Evolutionary conservation across 352 stramenopile genomes (phyloP), one percentile per base, ranked within the genome.

Genomic region (Globisporangium nunn): DNA sequence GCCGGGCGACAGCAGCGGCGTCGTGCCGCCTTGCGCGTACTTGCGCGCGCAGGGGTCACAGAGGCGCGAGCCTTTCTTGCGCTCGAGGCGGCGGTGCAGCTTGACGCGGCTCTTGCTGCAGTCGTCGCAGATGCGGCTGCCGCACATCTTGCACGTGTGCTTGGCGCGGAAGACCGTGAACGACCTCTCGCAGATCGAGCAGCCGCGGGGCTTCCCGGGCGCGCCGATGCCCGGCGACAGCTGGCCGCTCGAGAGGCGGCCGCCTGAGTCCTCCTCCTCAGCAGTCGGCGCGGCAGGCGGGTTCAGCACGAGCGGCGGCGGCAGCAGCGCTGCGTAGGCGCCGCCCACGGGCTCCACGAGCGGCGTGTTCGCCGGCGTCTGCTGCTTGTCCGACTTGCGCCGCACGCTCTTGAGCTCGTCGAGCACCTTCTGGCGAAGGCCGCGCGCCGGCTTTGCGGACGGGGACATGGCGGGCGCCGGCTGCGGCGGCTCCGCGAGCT

Each of bases 71-170:
- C 83, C 81, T 48, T 82, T 83, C 50, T 87, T 85, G 28, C 81
- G 68, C 64, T 91, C 81, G 0, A 87, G 63, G 4, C 78, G 63
- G 14, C 75, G 71, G 54, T 92, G 69, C 12, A 88, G 69, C 62
- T 90, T 89, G 55, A 88, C 74, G 37, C 83, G 64, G 64, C 82
- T 93, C 68, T 89, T 87, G 61, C 78, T 90, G 66, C 83, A 93
- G 69, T 90, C 78, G 52, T 93, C 82, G 56, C 83, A 93, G 50
- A 91, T 82, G 59, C 85, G 84, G 45, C 74, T 67, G 39, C 63
- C 53, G 56, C 83, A 93, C 4, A 87, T 58, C 62, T 87, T 86
- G 59, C 83, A 93, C 59, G 81, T 89, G 59, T 93, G 83, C 63
- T 91, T 91, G 50, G 81, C 68, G 40, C 79, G 78, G 53, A 93